Evolutionary conservation across 306 rosid genomes (phyloP).

Genomic region (Trichosanthes truncata): DNA sequence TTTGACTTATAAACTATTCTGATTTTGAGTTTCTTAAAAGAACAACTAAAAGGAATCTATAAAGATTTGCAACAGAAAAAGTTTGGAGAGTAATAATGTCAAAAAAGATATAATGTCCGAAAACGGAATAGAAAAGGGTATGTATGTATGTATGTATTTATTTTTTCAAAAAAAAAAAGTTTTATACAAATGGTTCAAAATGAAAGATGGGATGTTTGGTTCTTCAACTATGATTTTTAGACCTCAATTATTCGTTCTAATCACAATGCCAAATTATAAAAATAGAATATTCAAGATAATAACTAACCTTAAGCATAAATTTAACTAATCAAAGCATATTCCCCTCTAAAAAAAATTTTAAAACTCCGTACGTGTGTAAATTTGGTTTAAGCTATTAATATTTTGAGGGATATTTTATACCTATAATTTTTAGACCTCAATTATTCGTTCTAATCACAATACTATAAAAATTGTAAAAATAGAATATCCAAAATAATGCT

Average conservation of each 20-base stretch:
- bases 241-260: background rate
- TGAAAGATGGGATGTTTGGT: background rate
- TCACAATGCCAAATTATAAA: background rate
- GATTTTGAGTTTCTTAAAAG: background rate
- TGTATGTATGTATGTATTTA: background rate
- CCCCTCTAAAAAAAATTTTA: background rate
- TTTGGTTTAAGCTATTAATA: no score
- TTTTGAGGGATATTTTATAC: no score
- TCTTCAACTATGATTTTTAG: background rate
- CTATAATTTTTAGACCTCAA: no score
- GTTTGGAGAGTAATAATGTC: background rate
- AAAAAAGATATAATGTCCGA: background rate
- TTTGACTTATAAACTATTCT: background rate
- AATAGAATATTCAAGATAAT: background rate
- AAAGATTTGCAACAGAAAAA: background rate
- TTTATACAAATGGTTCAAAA: background rate
- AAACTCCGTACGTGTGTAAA: no score
- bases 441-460: no score
- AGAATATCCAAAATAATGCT: background rate
- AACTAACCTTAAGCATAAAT: background rate
- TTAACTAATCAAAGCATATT: background rate
- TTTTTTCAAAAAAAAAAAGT: no score
- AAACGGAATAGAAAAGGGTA: background rate
- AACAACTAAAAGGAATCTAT: background rate
- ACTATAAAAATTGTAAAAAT: background rate